Conservation (phyloP, 2,329 filamentous ascomycete species). For the Apiospora rasikravindrae region DNA sequence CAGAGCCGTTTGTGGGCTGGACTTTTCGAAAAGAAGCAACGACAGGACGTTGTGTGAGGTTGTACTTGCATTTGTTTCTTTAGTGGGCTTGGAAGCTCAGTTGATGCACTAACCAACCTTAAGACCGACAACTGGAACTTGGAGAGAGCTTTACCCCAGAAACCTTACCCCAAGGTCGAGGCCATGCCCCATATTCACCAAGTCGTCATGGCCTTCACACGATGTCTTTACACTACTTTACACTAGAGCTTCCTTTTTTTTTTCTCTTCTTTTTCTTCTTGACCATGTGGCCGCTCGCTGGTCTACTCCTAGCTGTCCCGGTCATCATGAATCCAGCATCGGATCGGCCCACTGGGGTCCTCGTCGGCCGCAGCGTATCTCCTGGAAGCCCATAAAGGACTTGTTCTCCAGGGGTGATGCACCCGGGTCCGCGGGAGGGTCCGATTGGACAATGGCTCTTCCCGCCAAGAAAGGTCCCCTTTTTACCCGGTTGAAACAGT, state of each 20-base stretch:
- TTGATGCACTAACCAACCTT: background rate
- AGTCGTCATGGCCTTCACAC: background rate
- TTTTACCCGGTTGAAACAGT: background rate
- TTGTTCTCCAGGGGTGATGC: background rate
- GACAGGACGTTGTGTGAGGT: background rate
- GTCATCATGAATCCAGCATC: background rate
- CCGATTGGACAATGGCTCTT: background rate
- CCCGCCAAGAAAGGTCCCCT: background rate
- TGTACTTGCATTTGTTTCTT: background rate
- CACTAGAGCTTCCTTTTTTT: background rate
- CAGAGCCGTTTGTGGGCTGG: background rate
- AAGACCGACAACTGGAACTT: background rate
- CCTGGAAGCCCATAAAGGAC: background rate
- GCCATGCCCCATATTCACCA: slow-evolving; percentile 3
- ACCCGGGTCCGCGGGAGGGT: background rate
- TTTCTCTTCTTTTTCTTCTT: background rate
- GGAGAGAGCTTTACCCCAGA: background rate
- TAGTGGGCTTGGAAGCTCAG: background rate
- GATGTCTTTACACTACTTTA: background rate
- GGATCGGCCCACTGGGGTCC: background rate
- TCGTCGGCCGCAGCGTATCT: background rate
- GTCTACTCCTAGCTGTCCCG: background rate
- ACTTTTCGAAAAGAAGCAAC: background rate
- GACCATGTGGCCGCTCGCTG: background rate
- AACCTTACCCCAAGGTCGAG: slow-evolving; percentile 2